These are phyloP conservation scores for Pichia sp. DNA, from an alignment of 1,139 yeast genomes.

Conservation along the genomic window DNA sequence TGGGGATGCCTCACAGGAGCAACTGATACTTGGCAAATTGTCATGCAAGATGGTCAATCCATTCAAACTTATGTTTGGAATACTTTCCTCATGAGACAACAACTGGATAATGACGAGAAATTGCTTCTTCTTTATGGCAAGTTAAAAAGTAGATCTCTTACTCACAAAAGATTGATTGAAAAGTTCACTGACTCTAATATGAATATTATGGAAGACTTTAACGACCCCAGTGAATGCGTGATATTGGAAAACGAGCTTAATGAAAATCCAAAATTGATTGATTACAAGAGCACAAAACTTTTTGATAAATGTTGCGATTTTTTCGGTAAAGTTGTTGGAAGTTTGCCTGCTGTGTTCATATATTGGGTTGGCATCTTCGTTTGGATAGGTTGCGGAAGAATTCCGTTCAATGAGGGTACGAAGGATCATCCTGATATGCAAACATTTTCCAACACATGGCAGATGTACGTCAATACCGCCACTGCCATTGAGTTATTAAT, in stretches of 20 bases:
- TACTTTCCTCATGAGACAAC: slow-evolving; percentile 35
- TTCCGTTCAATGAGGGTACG: slow-evolving; percentile 18
- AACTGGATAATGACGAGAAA: slow-evolving; percentile 23
- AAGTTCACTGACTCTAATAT: slow-evolving; percentile 3
- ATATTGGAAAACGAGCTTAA: neutral
- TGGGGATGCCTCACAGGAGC: slow-evolving; percentile 28
- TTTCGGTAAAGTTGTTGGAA: slow-evolving; percentile 25
- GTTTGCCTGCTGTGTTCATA: slow-evolving; percentile 26
- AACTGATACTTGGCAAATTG: slow-evolving; percentile 33
- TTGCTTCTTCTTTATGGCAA: slow-evolving; percentile 22
- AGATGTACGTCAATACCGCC: slow-evolving; percentile 34
- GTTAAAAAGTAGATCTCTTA: slow-evolving; percentile 27
- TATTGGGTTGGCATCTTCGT: slow-evolving; percentile 32
- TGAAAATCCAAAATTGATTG: neutral
- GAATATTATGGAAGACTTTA: neutral
- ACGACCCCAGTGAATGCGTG: neutral
- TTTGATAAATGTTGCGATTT: slow-evolving; percentile 27
- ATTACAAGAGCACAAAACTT: slow-evolving; percentile 14
- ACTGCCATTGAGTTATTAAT: slow-evolving; percentile 31
- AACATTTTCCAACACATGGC: slow-evolving; percentile 31
- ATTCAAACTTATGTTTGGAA: slow-evolving; percentile 35
- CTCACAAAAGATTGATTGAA: slow-evolving; percentile 20
- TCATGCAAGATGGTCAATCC: slow-evolving; percentile 36
- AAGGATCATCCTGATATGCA: slow-evolving; percentile 9
- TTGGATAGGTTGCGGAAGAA: slow-evolving; percentile 32